phyloP scores from a whole-genome alignment of 108 stramenopile species.

The Skeletonema marinoi region DNA sequence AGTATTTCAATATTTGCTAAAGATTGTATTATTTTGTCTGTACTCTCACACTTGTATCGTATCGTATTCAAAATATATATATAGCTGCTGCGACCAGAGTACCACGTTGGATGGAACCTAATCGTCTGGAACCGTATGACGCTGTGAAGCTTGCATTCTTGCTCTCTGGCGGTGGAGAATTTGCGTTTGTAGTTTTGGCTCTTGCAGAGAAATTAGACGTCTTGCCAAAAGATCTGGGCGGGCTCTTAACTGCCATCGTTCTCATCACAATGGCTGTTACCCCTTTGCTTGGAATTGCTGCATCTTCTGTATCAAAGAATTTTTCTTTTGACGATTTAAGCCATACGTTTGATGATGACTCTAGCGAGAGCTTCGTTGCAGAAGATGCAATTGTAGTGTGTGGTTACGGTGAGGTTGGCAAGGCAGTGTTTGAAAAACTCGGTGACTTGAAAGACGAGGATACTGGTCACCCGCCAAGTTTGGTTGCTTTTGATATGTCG shows the following conservation, averaged over 20 bases:
- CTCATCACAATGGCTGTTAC: constrained; percentile 80
- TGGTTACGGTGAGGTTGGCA: constrained; percentile 64
- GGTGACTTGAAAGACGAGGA: not conserved
- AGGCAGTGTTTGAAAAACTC: constrained; percentile 45
- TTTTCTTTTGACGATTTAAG: constrained; percentile 12
- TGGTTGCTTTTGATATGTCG: constrained; percentile 65
- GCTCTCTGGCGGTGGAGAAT: constrained; percentile 74
- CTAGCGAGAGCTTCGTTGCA: constrained; percentile 41
- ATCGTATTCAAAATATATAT: not conserved
- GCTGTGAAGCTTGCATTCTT: constrained; percentile 58
- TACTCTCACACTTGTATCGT: not conserved
- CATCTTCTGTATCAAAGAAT: constrained; percentile 37
- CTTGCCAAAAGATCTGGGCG: constrained; percentile 54
- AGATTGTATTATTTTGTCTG: not conserved
- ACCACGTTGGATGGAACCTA: constrained; percentile 61
- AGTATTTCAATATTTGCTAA: not conserved
- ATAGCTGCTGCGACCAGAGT: constrained; percentile 53
- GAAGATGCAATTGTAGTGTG: constrained; percentile 69
- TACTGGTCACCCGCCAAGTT: constrained; percentile 15
- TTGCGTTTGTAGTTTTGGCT: constrained; percentile 75
- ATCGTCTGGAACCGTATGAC: constrained; percentile 53
- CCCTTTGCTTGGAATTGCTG: constrained; percentile 67
- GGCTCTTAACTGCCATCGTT: constrained; percentile 65
- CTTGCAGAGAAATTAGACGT: constrained; percentile 65
- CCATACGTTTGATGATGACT: not conserved